These are phyloP conservation scores for Penicillium cataractarum DNA, from an alignment of 495 filamentous ascomycete genomes.

Conservation along the genomic window DNA sequence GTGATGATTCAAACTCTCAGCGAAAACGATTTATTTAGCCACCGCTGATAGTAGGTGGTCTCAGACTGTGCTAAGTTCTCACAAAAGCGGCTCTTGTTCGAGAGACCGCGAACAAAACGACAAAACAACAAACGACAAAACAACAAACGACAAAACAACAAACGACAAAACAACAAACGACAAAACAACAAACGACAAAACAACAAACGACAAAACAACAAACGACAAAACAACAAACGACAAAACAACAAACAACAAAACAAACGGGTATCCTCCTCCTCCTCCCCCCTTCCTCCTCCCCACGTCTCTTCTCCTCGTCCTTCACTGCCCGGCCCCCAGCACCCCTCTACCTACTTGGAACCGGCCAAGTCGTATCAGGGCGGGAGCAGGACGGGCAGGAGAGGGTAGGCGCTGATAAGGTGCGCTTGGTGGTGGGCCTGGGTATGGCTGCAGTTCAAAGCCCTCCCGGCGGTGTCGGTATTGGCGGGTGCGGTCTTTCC, in stretches of 20 bases:
- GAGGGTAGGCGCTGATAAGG: neutral
- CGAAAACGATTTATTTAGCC: neutral
- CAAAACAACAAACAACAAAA: too few relatives aligned
- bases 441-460: neutral
- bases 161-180: too few relatives aligned
- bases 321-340: neutral
- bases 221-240: too few relatives aligned
- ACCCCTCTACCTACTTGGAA: neutral
- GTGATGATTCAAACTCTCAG: neutral
- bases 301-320: neutral
- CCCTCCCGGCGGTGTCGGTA: neutral
- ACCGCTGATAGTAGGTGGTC: neutral
- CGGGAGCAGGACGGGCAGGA: neutral
- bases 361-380: neutral
- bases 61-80: neutral
- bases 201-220: too few relatives aligned
- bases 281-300: neutral
- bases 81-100: neutral
- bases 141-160: too few relatives aligned
- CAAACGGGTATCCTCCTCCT: neutral
- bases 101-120: neutral
- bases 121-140: too few relatives aligned
- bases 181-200: too few relatives aligned
- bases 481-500: neutral
- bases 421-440: neutral